Conservation (phyloP, 2,329 filamentous ascomycete species). For the Epicoccum nigrum region DNA sequence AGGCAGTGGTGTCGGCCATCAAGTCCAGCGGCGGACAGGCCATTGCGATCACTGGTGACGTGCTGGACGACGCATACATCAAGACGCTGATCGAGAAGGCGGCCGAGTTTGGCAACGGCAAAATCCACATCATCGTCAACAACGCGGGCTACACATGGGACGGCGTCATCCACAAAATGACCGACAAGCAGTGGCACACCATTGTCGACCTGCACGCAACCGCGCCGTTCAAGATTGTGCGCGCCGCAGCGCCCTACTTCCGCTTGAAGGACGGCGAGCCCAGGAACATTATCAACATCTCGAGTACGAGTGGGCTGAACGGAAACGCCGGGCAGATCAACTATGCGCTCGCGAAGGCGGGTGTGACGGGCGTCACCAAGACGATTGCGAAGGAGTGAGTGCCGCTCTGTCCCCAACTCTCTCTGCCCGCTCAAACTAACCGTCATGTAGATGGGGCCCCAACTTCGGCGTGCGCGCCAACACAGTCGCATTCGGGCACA, state of each 20-base stretch:
- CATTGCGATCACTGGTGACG: slow-evolving; percentile 76
- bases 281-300: slow-evolving; percentile 82
- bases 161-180: slow-evolving; percentile 90
- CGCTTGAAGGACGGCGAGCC: slow-evolving; percentile 82
- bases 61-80: slow-evolving; percentile 74
- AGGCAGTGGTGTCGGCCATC: slow-evolving; percentile 72
- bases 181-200: slow-evolving; percentile 89
- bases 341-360: slow-evolving; percentile 85
- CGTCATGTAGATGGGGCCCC: slow-evolving; percentile 69
- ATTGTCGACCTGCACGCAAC: slow-evolving; percentile 85
- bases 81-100: slow-evolving; percentile 73
- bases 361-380: slow-evolving; percentile 81
- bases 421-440: neutral
- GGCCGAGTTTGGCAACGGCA: slow-evolving; percentile 80
- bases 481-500: slow-evolving; percentile 83
- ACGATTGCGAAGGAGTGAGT: slow-evolving; percentile 79
- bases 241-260: slow-evolving; percentile 84
- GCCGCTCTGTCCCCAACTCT: neutral
- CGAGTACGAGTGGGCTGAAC: slow-evolving; percentile 78
- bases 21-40: slow-evolving; percentile 70
- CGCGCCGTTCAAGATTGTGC: slow-evolving; percentile 80
- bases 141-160: slow-evolving; percentile 95
- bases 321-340: slow-evolving; percentile 93
- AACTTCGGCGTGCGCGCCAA: slow-evolving; percentile 82
- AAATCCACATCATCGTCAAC: slow-evolving; percentile 91